phyloP scores from a whole-genome alignment of 2,329 filamentous ascomycete genomes.

The Ceratocystis cacaofunesta region DNA sequence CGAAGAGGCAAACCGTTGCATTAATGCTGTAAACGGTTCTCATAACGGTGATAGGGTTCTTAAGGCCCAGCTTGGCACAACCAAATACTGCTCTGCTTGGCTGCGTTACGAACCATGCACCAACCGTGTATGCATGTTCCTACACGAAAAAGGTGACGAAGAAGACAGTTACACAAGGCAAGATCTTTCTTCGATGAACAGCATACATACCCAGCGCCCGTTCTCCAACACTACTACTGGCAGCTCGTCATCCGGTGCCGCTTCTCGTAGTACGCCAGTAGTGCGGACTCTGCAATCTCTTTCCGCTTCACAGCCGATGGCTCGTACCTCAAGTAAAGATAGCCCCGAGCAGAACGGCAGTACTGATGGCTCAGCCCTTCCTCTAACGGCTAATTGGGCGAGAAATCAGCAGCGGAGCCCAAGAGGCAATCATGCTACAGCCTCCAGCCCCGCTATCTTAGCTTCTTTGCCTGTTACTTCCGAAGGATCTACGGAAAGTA shows the following conservation, averaged over 20 bases:
- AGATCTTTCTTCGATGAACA: slow-evolving; percentile 89
- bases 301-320: slow-evolving; percentile 47
- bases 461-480: slow-evolving; percentile 39
- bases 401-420: slow-evolving; percentile 48
- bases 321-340: slow-evolving; percentile 63
- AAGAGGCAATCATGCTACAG: slow-evolving; percentile 63
- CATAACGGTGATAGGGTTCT: slow-evolving; percentile 77
- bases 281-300: slow-evolving; percentile 15
- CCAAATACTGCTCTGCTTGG: slow-evolving; percentile 97
- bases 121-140: slow-evolving; percentile 93
- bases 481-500: slow-evolving; percentile 26
- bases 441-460: slow-evolving; percentile 67
- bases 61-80: slow-evolving; percentile 70
- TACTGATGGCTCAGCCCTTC: slow-evolving; percentile 77
- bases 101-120: slow-evolving; percentile 86
- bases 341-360: slow-evolving; percentile 44
- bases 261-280: background rate
- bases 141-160: slow-evolving; percentile 96
- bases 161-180: slow-evolving; percentile 93
- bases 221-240: slow-evolving; percentile 38
- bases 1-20: slow-evolving; percentile 78
- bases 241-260: background rate
- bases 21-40: slow-evolving; percentile 81
- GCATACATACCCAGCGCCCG: slow-evolving; percentile 62
- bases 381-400: slow-evolving; percentile 90